A percentile compares a stretch with the other conserved stretches of the same genome.
Evolutionary conservation across 2,329 filamentous ascomycete species (phyloP).

Genomic region (Aureobasidium sp.): DNA sequence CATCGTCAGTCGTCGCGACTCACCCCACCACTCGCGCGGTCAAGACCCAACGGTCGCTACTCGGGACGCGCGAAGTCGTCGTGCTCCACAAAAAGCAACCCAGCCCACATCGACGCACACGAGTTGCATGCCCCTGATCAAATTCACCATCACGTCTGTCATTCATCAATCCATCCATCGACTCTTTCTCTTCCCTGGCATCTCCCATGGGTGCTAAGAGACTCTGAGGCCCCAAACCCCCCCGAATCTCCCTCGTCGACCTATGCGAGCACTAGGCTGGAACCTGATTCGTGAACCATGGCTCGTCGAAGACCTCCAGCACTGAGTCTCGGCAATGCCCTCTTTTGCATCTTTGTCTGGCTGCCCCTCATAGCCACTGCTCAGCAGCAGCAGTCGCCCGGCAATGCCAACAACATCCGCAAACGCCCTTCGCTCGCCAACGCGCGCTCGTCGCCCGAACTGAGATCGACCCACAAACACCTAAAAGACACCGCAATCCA

Average conservation of each 20-base stretch:
- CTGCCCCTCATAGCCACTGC: conserved; percentile 25
- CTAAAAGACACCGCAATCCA: conserved; percentile 23
- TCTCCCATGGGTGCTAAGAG: conserved; percentile 2
- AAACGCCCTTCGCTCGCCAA: conserved; percentile 13
- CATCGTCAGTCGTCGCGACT: background rate
- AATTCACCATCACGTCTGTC: background rate
- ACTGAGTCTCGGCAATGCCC: conserved; percentile 20
- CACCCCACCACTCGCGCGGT: conserved; percentile 1
- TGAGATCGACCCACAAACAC: conserved; percentile 17
- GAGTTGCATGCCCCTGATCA: conserved; percentile 4
- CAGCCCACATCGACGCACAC: background rate
- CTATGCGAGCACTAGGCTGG: background rate
- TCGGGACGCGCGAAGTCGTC: conserved; percentile 3
- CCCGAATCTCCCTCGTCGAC: background rate
- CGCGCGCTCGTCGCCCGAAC: conserved; percentile 20
- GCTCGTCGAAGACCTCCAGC: conserved; percentile 22
- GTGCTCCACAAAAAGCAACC: conserved; percentile 13
- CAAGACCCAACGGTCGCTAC: conserved; percentile 4
- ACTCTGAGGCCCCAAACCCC: background rate
- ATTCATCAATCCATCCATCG: background rate
- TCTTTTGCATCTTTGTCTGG: conserved; percentile 23
- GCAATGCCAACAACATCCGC: conserved; percentile 7
- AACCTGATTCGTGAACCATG: conserved; percentile 22
- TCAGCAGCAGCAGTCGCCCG: conserved; percentile 30
- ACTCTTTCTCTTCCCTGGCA: background rate